These are phyloP conservation scores for Pascua guehoae DNA, from an alignment of 1,284 basidiomycete genomes.

Conservation along the genomic window DNA sequence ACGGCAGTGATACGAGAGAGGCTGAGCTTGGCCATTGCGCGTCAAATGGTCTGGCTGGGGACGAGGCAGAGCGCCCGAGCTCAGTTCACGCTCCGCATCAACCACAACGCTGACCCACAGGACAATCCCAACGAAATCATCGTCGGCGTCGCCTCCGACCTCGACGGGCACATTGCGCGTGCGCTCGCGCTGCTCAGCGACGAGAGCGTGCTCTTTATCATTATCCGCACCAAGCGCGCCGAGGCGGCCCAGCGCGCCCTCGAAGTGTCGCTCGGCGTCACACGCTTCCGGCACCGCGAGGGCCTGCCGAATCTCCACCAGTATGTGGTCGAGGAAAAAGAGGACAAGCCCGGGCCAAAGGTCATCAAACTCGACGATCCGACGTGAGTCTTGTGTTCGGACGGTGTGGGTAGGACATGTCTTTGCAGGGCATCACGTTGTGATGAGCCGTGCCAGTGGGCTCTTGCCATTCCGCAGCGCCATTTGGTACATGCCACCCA, in stretches of 20 bases:
- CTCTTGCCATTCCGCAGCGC: too few relatives aligned
- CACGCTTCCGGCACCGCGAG: constrained; percentile 42
- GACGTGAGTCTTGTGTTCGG: constrained; percentile 1
- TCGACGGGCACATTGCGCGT: constrained; percentile 32
- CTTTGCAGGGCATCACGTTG: too few relatives aligned
- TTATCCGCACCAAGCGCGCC: constrained; percentile 36
- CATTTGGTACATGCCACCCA: too few relatives aligned
- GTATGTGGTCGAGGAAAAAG: constrained; percentile 43
- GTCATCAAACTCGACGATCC: constrained; percentile 45
- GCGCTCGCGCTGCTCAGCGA: constrained; percentile 37
- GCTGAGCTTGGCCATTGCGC: too few relatives aligned
- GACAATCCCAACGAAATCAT: constrained; percentile 47
- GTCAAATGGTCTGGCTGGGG: too few relatives aligned
- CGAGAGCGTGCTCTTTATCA: constrained; percentile 37
- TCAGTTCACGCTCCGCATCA: background rate
- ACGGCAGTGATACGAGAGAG: too few relatives aligned
- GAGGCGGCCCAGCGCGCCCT: constrained; percentile 38
- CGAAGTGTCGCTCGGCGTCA: constrained; percentile 42
- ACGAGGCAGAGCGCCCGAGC: background rate
- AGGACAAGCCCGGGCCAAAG: constrained; percentile 24
- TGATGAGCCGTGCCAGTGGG: too few relatives aligned
- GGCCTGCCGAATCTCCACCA: constrained; percentile 40
- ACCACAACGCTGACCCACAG: constrained; percentile 7
- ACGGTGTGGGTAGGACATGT: too few relatives aligned
- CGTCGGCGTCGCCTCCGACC: constrained; percentile 32